Conservation (phyloP, 148 eudicot genomes). For the Rhododendron williamsianum region DNA sequence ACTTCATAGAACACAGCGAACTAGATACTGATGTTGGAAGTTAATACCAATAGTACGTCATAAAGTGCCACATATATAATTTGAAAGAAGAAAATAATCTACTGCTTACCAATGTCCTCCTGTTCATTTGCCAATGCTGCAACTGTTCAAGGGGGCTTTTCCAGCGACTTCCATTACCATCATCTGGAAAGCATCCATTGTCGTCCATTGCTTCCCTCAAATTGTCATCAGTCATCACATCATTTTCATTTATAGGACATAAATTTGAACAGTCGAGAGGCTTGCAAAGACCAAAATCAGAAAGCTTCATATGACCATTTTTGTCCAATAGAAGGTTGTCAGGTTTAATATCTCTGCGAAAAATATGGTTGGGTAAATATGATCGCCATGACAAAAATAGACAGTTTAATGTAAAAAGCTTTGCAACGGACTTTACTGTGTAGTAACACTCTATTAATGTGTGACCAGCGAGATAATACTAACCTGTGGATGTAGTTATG, state of each 20-base stretch:
- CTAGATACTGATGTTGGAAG: not conserved
- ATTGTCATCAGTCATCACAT: constrained; percentile 25
- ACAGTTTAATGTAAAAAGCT: not conserved
- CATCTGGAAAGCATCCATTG: constrained; percentile 24
- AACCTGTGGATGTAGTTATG: constrained; percentile 76
- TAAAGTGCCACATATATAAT: not conserved
- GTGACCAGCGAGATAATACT: not conserved
- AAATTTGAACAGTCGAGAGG: constrained; percentile 60
- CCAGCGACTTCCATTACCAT: constrained; percentile 36
- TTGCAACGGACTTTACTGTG: not conserved
- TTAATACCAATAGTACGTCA: not conserved
- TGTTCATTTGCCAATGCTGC: constrained; percentile 66
- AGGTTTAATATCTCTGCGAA: constrained; percentile 64
- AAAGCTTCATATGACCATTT: constrained; percentile 71
- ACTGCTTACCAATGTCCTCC: constrained; percentile 54
- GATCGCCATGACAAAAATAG: not conserved
- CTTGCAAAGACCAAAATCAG: constrained; percentile 84
- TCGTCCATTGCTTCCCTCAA: constrained; percentile 22
- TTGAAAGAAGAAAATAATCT: not conserved
- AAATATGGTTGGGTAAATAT: not conserved
- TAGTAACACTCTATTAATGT: not conserved
- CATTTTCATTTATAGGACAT: constrained; percentile 35
- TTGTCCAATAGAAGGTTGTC: constrained; percentile 65
- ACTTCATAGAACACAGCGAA: not conserved
- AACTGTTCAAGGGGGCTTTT: constrained; percentile 52